Evolutionary conservation across 306 rosid genomes (phyloP).

Genomic region (Rubus idaeus): DNA sequence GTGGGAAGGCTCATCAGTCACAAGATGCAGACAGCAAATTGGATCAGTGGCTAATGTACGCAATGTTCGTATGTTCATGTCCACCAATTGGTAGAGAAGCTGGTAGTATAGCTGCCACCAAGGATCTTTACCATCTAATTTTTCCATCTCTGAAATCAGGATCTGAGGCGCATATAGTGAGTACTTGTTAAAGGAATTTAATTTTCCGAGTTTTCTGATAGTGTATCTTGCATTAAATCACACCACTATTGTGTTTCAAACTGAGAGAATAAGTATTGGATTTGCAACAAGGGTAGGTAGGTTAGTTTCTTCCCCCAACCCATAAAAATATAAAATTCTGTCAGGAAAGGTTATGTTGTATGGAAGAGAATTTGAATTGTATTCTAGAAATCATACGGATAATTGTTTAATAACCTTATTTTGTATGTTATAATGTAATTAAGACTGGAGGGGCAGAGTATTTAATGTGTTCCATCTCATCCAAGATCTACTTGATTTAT

Average conservation of each 20-base stretch:
- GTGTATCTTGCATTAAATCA: not conserved
- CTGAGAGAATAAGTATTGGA: not conserved
- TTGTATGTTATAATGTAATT: not conserved
- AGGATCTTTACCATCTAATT: constrained; percentile 88
- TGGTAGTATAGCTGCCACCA: constrained; percentile 56
- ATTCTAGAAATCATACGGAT: not conserved
- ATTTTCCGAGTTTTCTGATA: not conserved
- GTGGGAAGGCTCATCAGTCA: constrained; percentile 91
- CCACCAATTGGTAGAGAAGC: constrained; percentile 82
- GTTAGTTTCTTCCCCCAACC: not conserved
- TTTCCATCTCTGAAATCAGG: constrained; percentile 93
- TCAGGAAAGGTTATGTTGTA: not conserved
- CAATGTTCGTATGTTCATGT: constrained; percentile 93
- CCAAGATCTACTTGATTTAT: not conserved
- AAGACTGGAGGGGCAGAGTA: not conserved
- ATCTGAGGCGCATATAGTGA: constrained; percentile 82
- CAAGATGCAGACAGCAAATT: constrained; percentile 93
- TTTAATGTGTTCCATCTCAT: not conserved
- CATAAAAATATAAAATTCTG: no score
- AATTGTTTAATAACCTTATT: not conserved
- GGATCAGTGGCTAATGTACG: constrained; percentile 99
- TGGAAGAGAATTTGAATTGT: not conserved
- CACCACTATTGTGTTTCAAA: not conserved
- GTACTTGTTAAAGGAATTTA: constrained; percentile 27
- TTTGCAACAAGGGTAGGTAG: not conserved